Percentiles rank a stretch among this genome's conserved stretches.
Evolutionary conservation across 257 asterid species (phyloP).

Genomic region (Solanum sejunctum): DNA sequence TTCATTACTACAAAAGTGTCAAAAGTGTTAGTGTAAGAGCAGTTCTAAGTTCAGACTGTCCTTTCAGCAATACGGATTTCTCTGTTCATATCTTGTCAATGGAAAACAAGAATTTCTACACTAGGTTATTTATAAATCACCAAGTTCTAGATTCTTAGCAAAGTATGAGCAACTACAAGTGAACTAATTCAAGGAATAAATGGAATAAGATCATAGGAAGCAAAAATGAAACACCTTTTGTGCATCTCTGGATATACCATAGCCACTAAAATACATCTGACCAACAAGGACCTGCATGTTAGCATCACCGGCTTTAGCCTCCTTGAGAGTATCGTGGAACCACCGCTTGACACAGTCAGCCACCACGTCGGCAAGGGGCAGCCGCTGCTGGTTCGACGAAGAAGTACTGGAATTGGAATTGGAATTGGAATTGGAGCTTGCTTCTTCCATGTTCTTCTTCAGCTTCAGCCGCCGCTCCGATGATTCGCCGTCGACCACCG

Average conservation of each 20-base stretch:
- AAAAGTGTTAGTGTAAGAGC: background rate
- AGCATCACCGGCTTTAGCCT: conserved; percentile 76
- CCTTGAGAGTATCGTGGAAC: conserved; percentile 85
- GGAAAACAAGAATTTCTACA: background rate
- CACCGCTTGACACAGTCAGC: conserved; percentile 78
- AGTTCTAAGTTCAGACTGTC: background rate
- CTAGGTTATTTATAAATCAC: background rate
- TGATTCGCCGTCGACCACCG: background rate
- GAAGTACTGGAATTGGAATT: conserved; percentile 5
- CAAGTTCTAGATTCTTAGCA: background rate
- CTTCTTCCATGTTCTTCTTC: conserved; percentile 39
- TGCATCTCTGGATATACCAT: conserved; percentile 56
- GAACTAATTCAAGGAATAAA: background rate
- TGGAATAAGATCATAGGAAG: background rate
- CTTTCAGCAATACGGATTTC: background rate
- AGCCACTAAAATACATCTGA: conserved; percentile 92
- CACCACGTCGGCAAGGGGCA: conserved; percentile 78
- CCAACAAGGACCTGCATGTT: conserved; percentile 94
- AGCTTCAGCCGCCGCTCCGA: conserved; percentile 3
- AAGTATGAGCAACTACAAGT: background rate
- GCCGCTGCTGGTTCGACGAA: conserved; percentile 24
- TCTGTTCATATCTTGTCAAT: background rate
- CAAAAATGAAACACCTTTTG: conserved; percentile 38
- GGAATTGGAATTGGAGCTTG: conserved; percentile 14
- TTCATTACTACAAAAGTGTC: background rate